These are phyloP conservation scores for Aspergillus sp. DNA, from an alignment of 2,329 filamentous ascomycete genomes.

Conservation along the genomic window DNA sequence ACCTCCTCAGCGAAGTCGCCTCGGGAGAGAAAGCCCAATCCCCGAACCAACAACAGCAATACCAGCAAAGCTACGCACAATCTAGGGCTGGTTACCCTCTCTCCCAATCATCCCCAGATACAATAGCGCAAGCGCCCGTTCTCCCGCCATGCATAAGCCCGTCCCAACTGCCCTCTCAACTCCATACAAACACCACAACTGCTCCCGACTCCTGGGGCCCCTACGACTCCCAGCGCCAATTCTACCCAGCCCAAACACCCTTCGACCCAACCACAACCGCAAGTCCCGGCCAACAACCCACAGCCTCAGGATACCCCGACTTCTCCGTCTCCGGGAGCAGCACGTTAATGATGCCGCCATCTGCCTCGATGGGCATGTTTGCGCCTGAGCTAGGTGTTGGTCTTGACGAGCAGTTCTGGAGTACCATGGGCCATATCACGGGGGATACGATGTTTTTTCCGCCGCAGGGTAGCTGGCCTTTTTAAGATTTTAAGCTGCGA, in stretches of 20 bases:
- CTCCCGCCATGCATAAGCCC: slow-evolving; percentile 1
- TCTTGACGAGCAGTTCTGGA: not conserved
- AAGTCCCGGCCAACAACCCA: slow-evolving; percentile 2
- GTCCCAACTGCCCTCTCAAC: not conserved
- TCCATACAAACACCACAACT: not conserved
- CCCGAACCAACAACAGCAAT: slow-evolving; percentile 2
- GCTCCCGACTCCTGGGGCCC: slow-evolving; percentile 9
- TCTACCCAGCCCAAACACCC: slow-evolving; percentile 5
- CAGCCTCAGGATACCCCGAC: not conserved
- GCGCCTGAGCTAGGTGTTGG: not conserved
- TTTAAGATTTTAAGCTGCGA: not conserved
- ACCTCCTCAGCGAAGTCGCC: slow-evolving; percentile 44
- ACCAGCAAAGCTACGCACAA: slow-evolving; percentile 9
- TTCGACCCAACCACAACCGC: slow-evolving; percentile 3
- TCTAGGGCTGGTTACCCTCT: slow-evolving; percentile 6
- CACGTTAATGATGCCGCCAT: not conserved
- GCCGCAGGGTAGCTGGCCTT: not conserved
- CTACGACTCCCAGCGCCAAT: slow-evolving; percentile 11
- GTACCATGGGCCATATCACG: not conserved
- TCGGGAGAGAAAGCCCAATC: slow-evolving; percentile 28
- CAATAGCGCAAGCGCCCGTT: slow-evolving; percentile 9
- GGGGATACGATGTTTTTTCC: not conserved
- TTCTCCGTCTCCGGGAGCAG: slow-evolving; percentile 11
- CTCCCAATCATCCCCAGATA: slow-evolving; percentile 12
- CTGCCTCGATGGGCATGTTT: not conserved